Conservation (phyloP, 164 flowering plant species). For the Chloranthus sessilifolius region DNA sequence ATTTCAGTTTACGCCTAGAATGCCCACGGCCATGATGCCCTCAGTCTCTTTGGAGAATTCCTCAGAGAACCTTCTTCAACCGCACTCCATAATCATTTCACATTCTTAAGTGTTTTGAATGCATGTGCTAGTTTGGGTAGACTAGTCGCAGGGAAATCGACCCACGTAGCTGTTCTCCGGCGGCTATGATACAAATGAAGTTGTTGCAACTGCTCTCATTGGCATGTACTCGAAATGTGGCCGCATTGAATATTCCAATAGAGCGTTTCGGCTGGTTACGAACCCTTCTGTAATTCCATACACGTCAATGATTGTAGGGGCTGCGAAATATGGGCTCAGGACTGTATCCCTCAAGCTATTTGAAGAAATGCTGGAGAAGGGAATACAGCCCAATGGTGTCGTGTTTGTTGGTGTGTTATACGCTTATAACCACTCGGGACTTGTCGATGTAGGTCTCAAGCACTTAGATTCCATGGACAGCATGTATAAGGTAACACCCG, state of each 20-base stretch:
- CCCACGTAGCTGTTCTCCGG: conserved; percentile 47
- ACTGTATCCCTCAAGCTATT: conserved; percentile 41
- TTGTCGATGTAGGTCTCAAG: conserved; percentile 44
- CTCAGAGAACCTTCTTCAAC: conserved; percentile 2
- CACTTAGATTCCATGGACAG: conserved; percentile 39
- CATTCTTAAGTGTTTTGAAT: conserved; percentile 44
- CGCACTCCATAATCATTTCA: conserved; percentile 38
- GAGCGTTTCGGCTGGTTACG: conserved; percentile 33
- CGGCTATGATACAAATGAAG: conserved; percentile 34
- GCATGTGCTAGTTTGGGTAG: conserved; percentile 72
- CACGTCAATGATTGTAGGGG: conserved; percentile 52
- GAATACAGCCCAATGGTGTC: conserved; percentile 54
- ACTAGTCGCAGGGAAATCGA: conserved; percentile 37
- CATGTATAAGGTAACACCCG: conserved; percentile 38
- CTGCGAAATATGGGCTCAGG: conserved; percentile 58
- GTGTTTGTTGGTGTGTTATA: conserved; percentile 59
- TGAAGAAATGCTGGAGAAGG: conserved; percentile 44
- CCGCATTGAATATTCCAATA: conserved; percentile 32
- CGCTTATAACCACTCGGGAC: conserved; percentile 79
- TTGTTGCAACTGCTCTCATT: conserved; percentile 48
- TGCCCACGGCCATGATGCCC: conserved; percentile 48
- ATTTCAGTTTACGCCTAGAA: conserved; percentile 49
- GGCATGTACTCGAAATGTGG: conserved; percentile 84
- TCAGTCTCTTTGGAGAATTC: conserved; percentile 38
- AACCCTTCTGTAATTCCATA: conserved; percentile 46